Base-by-base conservation (phyloP, 371 early-diverging fungal species). In the Mortierella sp. region DNA sequence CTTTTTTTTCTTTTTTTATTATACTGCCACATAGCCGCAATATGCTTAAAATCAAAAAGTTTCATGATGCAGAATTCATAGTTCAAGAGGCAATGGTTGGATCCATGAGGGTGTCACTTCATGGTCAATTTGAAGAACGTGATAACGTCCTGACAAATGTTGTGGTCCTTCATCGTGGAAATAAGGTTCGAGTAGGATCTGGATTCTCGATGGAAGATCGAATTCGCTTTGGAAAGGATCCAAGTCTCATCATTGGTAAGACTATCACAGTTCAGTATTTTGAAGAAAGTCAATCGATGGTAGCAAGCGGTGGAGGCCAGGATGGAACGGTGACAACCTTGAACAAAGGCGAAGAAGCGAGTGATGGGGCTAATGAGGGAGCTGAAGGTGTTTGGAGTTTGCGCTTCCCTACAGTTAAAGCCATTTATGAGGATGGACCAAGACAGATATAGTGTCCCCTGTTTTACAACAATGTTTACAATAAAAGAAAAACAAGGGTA, bases 341-440 rank as follows among this genome's bases (percentile, higher is more conserved):
- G 5, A 55, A 31, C 17, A 51, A n/a, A 15, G 29, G 17, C 17
- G 7, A 55, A 29, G 55, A 15, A 13, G 57, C 22, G 15, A 43
- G 28, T 54, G 64, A 76, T 13, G 59, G 43, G n/a, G n/a, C n/a
- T 47, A 19, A 45, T 57, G 28, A 51, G 6, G 28, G 51, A 51
- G 2, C 19, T 19, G 13, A 60, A 12, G 51, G 22, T 3, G 70
- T 62, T 9, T 77, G 77, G 72, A 88, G 89, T 32, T 67, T 90
- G 31, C 82, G 91, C 23, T 90, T 90, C 61, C 91, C 91, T 12
- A 75, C 85, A 7, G 85, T 89, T 54, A 90, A 90, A 59, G 85
- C 87, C 22, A 82, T 90, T 2, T 89, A 86, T 65, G 87, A 77
- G 22, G 61, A 81, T 37, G 86, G 86, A 2, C 70, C 70, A 19